Base-by-base conservation (phyloP, 2,329 filamentous ascomycete genomes). In the Cladophialophora chaetospira region DNA sequence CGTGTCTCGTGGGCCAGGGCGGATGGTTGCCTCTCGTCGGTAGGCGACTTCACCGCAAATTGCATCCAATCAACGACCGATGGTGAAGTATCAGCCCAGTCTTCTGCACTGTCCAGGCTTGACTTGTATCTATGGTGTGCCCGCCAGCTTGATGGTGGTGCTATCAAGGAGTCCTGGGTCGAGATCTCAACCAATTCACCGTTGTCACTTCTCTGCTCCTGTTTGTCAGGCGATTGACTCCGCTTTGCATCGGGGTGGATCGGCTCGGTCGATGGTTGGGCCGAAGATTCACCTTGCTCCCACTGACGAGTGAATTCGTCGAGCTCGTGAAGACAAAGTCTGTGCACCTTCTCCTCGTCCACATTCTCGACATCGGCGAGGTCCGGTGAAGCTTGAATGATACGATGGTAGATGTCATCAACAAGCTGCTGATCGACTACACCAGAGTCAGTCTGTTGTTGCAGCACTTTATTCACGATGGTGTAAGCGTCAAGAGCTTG, bases 261-360 rank as follows among this genome's bases (percentile, higher is more conserved):
- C 21, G 47, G 19, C 31, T 63, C 33, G 19, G 35, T 21, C 33
- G 46, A 48, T 11, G 44, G 46, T 29, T 48, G 26, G 10, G 25
- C 48, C 31, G 53, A 50, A 29, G 43, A 29, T 29, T 59, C 58
- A 21, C 28, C 31, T 15, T 54, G 51, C 13, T 51, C 53, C 58
- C 54, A 58, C n/a, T 55, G 53, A 43, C 35, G 35, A 25, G 46
- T 29, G 25, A 61, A 59, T 11, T 55, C 49, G 19, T 73, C 70
- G 58, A 80, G 66, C 57, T 80, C 73, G 55, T 81, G 76, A 4
- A 84, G 68, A 66, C 81, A 83, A n/a, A 81, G 73, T 58, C 81
- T 78, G 2, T 78, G 80, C 2, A 80, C 78, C 55, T 79, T 78
- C 54, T 78, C 79, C 1, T 79, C 78, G 49, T 80, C 78, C 77